These are phyloP conservation scores for Lepidium sativum DNA, from an alignment of 345 rosid genomes.

Conservation along the genomic window DNA sequence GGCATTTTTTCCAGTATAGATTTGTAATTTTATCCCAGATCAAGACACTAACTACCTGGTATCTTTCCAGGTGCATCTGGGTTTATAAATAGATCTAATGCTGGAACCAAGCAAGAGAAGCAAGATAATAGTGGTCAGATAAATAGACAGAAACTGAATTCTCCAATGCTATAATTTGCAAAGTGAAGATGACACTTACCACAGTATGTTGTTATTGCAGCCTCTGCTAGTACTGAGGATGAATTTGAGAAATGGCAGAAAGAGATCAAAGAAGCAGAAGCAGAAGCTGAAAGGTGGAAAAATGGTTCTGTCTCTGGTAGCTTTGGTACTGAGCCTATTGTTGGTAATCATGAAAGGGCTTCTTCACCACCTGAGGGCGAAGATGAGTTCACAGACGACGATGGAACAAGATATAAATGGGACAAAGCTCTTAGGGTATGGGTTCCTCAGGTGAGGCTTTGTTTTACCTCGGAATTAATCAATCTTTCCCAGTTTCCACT, in stretches of 20 bases:
- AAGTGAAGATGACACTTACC: conserved; percentile 19
- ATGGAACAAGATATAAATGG: conserved; percentile 89
- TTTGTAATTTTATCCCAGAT: not conserved
- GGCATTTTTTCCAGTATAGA: not conserved
- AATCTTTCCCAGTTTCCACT: not conserved
- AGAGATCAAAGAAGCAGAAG: conserved; percentile 73
- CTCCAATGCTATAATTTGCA: not conserved
- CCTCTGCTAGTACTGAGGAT: conserved; percentile 36
- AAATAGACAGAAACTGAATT: not conserved
- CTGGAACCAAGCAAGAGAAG: conserved; percentile 19
- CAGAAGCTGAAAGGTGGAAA: conserved; percentile 46
- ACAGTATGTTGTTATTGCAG: conserved; percentile 36
- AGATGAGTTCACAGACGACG: conserved; percentile 92
- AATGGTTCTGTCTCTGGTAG: conserved; percentile 34
- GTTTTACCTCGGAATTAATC: not conserved
- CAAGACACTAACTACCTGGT: conserved; percentile 4
- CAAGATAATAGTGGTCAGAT: conserved; percentile 11
- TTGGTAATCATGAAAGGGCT: conserved; percentile 33
- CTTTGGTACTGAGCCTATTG: conserved; percentile 18
- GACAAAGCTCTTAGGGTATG: conserved; percentile 62
- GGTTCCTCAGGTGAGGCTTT: conserved; percentile 79
- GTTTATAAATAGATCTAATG: conserved; percentile 12
- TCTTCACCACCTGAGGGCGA: conserved; percentile 79
- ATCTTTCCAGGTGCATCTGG: conserved; percentile 12
- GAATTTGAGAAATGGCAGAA: conserved; percentile 89